Base-by-base conservation (phyloP, 805 yeast species). In the Limtongia smithiae region DNA sequence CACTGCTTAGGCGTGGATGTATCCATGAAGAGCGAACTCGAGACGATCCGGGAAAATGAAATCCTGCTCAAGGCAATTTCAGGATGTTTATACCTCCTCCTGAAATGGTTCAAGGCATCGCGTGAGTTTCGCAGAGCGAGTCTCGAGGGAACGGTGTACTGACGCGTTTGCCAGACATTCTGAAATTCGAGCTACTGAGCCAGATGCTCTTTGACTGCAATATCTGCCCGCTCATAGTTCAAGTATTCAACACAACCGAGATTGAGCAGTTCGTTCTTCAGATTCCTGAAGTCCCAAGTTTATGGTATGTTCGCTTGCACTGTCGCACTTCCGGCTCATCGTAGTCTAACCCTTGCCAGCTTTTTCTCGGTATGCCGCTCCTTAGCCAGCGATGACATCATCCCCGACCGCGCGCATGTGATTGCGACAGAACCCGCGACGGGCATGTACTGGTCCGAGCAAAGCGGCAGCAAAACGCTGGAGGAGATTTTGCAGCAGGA, bases 61-160 rank as follows among this genome's bases (percentile, higher is more conserved):
- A 67, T 79, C 2, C 70, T 82, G 1, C 60, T 83, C 44, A 83
- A 81, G 57, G 77, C 82, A 3, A 69, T 82, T 1, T 71, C 83
- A 0, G 77, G 78, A 1, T 74, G 80, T 1, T 47, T 87, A 1
- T 58, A 69, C 9, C 59, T 78, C 18, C 62, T 93, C 18, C 63
- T 83, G 30, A 77, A 76, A 59, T 90, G 97, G 96, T 83, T 86
- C 64, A 85, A 85, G 62, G 65, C 75, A 8, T 83, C 80, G 38
- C 96, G 55, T 51, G 40, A 18, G 55, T 22, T 34, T 15, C n/a
- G n/a, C n/a, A n/a, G n/a, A n/a, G n/a, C n/a, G n/a, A n/a, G n/a
- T n/a, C n/a, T n/a, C n/a, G n/a, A n/a, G n/a, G n/a, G n/a, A n/a
- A n/a, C n/a, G n/a, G n/a, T n/a, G n/a, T n/a, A n/a, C n/a, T n/a